These are phyloP conservation scores for Candida railenensis DNA, from an alignment of 805 yeast genomes.

Conservation along the genomic window DNA sequence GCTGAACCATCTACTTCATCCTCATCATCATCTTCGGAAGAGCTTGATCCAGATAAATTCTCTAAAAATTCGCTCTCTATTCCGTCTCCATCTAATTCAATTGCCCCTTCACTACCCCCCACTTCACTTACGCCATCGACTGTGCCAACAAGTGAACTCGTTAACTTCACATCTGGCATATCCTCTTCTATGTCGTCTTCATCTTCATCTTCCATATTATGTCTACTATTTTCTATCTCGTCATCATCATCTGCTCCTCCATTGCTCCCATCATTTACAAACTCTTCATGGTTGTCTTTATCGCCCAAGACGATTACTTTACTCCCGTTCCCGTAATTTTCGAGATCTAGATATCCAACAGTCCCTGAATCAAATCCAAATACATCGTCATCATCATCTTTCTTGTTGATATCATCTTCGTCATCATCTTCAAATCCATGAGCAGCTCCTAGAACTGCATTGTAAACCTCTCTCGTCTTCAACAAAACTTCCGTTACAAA, in stretches of 20 bases:
- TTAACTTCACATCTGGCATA: conserved; percentile 17
- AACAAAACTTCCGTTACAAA: conserved; percentile 49
- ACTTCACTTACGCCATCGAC: conserved; percentile 19
- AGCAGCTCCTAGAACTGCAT: conserved; percentile 53
- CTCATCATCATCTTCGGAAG: conserved; percentile 39
- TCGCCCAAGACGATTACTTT: conserved; percentile 34
- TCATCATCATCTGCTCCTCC: conserved; percentile 7
- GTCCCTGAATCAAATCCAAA: conserved; percentile 32
- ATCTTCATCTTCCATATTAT: conserved; percentile 15
- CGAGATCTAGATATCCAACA: conserved; percentile 39
- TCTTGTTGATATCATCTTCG: conserved; percentile 17
- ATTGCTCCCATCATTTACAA: conserved; percentile 21
- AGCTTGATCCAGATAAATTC: conserved; percentile 44
- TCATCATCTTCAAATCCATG: conserved; percentile 30
- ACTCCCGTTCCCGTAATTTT: conserved; percentile 29
- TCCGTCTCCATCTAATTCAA: conserved; percentile 19
- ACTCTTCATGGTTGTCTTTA: conserved; percentile 30
- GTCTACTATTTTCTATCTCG: conserved; percentile 6
- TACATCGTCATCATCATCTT: conserved; percentile 6
- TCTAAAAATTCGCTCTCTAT: conserved; percentile 34
- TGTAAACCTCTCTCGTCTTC: conserved; percentile 55
- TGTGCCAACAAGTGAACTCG: background rate
- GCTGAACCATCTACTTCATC: conserved; percentile 16
- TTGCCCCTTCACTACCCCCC: background rate
- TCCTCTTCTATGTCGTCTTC: conserved; percentile 23